These are phyloP conservation scores for Gaultheria prostrata DNA, from an alignment of 148 eudicot genomes.

Conservation along the genomic window DNA sequence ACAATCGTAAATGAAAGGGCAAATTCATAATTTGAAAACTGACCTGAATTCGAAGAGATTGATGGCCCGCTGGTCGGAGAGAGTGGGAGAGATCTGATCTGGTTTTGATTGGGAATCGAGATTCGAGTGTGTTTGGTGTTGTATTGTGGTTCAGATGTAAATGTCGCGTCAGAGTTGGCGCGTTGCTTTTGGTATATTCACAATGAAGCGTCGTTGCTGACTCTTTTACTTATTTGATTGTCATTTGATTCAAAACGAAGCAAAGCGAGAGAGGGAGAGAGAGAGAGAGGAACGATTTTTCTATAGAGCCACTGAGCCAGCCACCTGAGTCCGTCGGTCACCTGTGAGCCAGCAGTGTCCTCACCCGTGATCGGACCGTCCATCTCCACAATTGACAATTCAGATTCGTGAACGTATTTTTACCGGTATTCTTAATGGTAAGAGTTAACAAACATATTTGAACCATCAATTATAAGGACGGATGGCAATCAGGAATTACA, in stretches of 20 bases:
- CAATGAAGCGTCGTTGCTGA: background rate
- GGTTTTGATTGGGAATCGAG: background rate
- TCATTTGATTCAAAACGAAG: background rate
- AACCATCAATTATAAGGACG: too few relatives aligned
- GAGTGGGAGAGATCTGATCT: constrained; percentile 20
- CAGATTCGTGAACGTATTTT: too few relatives aligned
- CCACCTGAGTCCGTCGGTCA: background rate
- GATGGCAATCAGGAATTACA: too few relatives aligned
- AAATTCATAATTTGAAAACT: background rate
- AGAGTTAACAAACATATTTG: too few relatives aligned
- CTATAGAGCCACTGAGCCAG: background rate
- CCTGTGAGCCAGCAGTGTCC: too few relatives aligned
- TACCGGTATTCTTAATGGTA: too few relatives aligned
- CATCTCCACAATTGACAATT: too few relatives aligned
- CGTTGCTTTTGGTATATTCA: background rate
- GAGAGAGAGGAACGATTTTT: background rate
- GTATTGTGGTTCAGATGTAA: background rate
- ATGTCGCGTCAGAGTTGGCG: background rate
- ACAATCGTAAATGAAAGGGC: background rate
- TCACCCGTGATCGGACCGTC: too few relatives aligned
- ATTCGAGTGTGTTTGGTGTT: background rate
- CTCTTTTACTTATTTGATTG: too few relatives aligned
- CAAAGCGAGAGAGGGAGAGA: background rate
- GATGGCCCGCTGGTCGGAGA: background rate
- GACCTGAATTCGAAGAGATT: constrained; percentile 10